Conservation (phyloP, 2,329 filamentous ascomycete species). For the Arthroderma uncinatum region DNA sequence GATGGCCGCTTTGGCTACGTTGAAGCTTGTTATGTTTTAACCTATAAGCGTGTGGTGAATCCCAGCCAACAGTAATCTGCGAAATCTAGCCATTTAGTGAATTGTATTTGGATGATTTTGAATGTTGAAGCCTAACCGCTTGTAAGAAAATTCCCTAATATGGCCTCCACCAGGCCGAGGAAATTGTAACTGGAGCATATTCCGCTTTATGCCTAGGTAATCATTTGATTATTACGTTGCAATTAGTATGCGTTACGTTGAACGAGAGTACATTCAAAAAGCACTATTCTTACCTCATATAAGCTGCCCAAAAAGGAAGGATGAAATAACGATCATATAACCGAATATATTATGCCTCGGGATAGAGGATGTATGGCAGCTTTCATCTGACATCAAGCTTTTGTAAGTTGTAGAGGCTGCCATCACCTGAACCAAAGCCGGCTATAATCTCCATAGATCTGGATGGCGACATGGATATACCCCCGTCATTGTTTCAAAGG, state of each 20-base stretch:
- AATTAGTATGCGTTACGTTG: constrained; percentile 1
- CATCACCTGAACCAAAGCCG: background rate
- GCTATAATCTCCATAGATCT: background rate
- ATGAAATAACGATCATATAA: background rate
- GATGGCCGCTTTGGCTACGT: background rate
- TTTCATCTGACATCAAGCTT: constrained; percentile 5
- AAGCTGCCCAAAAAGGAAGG: constrained; percentile 1
- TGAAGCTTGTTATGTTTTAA: background rate
- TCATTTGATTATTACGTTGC: background rate
- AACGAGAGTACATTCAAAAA: background rate
- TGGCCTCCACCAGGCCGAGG: background rate
- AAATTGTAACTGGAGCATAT: background rate
- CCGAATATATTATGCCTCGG: background rate
- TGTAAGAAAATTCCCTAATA: background rate
- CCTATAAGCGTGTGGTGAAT: background rate
- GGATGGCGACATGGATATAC: constrained; percentile 3
- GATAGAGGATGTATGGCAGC: background rate
- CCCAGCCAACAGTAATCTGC: background rate
- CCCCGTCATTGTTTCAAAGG: background rate
- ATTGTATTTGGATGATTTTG: background rate
- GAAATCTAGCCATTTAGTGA: background rate
- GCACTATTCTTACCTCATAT: background rate
- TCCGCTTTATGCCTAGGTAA: background rate
- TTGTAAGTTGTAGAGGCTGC: background rate
- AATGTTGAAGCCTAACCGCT: background rate